Evolutionary conservation across 768 basidiomycete species (phyloP).

Genomic region (Strobilomyces confusus): DNA sequence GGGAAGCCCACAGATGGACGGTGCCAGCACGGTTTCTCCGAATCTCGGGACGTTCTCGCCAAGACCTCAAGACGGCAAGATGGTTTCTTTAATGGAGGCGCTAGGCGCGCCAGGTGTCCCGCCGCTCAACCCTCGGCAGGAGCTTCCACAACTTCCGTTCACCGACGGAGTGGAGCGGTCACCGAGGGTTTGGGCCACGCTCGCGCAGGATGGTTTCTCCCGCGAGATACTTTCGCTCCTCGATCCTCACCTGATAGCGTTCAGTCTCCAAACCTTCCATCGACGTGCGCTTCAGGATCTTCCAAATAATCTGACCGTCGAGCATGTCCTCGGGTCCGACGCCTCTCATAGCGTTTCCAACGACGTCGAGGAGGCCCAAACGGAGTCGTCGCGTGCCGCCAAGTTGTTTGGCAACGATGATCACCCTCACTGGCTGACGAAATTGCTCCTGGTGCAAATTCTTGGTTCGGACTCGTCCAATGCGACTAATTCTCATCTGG

Average conservation of each 20-base stretch:
- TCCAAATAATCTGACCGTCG: conserved; percentile 51
- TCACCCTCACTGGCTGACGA: conserved; percentile 79
- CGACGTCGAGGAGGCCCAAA: background rate
- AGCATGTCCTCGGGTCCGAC: conserved; percentile 38
- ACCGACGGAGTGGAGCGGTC: conserved; percentile 23
- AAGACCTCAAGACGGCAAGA: conserved; percentile 43
- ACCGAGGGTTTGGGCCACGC: conserved; percentile 43
- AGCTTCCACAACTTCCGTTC: conserved; percentile 18
- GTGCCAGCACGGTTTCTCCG: conserved; percentile 32
- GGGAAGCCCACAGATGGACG: conserved; percentile 21
- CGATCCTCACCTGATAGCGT: conserved; percentile 59
- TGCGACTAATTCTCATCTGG: conserved; percentile 24
- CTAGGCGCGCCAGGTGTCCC: conserved; percentile 27
- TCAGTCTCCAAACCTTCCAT: conserved; percentile 62
- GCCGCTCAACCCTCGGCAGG: conserved; percentile 22
- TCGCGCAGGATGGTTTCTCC: conserved; percentile 66
- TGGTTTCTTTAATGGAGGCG: conserved; percentile 45
- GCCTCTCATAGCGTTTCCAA: conserved; percentile 6
- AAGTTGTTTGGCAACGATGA: conserved; percentile 66
- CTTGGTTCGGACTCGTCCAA: conserved; percentile 55
- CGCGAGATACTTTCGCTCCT: conserved; percentile 59
- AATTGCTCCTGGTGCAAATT: conserved; percentile 64
- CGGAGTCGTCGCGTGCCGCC: conserved; percentile 15
- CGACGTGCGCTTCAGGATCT: conserved; percentile 46
- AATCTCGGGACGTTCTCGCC: conserved; percentile 52